These are phyloP conservation scores for Hyaloscypha hepaticicola DNA, from an alignment of 495 filamentous ascomycete genomes.

Conservation along the genomic window DNA sequence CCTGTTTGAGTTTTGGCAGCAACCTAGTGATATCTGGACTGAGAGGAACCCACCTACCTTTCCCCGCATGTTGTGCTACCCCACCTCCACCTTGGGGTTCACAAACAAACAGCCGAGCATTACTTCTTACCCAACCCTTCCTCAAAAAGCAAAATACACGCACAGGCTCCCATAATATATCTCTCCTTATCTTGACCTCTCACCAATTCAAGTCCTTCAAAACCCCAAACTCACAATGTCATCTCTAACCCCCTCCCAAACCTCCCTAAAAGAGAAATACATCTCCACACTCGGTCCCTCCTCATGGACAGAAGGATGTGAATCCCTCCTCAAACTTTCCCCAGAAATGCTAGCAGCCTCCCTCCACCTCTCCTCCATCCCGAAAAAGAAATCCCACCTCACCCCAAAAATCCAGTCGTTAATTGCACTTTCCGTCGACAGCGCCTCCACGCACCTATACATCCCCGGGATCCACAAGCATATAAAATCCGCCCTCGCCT, in stretches of 20 bases:
- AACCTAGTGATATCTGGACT: too few relatives aligned
- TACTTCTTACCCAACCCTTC: not conserved
- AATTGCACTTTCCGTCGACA: slow-evolving; percentile 40
- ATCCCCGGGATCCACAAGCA: slow-evolving; percentile 38
- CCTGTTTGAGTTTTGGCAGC: too few relatives aligned
- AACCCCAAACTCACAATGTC: not conserved
- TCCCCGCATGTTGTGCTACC: not conserved
- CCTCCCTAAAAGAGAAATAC: not conserved
- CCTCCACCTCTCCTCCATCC: slow-evolving; percentile 34
- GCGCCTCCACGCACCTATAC: slow-evolving; percentile 41
- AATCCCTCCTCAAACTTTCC: slow-evolving; percentile 34
- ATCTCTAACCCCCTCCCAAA: not conserved
- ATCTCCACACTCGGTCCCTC: not conserved
- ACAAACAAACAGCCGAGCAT: not conserved
- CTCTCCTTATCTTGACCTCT: too few relatives aligned
- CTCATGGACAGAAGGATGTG: slow-evolving; percentile 33
- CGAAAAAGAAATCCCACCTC: slow-evolving; percentile 35
- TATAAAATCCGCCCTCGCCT: slow-evolving; percentile 31
- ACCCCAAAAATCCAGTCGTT: slow-evolving; percentile 41
- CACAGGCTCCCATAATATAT: too few relatives aligned
- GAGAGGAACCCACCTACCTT: not conserved
- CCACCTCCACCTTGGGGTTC: not conserved
- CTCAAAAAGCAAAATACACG: not conserved
- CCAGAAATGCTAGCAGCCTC: slow-evolving; percentile 38
- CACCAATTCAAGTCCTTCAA: too few relatives aligned